A percentile compares a stretch with the other conserved stretches of the same genome.
Evolutionary conservation across 331 rosid species (phyloP).

Genomic region (Dryas integrifolia): DNA sequence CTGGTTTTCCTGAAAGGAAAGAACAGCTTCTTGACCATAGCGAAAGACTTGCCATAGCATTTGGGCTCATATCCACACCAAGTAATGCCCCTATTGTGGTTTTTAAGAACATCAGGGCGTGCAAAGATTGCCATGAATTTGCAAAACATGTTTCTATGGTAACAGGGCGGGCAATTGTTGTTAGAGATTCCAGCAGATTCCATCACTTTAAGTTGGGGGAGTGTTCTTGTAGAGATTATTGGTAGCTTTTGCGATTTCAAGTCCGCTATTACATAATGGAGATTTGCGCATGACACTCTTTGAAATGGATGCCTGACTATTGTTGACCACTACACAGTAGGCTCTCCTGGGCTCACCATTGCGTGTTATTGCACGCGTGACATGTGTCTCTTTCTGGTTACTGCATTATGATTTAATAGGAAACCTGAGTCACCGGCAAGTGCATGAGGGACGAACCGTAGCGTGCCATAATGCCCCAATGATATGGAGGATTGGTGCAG

Average conservation of each 20-base stretch:
- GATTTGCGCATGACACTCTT: neutral
- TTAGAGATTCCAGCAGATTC: constrained; percentile 58
- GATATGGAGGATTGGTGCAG: neutral
- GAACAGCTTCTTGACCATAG: constrained; percentile 53
- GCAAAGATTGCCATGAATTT: constrained; percentile 61
- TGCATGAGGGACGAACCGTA: neutral
- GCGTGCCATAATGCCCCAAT: neutral
- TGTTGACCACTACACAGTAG: too few species aligned
- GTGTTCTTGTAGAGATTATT: constrained; percentile 59
- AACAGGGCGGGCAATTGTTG: constrained; percentile 41
- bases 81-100: constrained; percentile 41
- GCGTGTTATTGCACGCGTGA: neutral
- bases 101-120: constrained; percentile 53
- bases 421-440: neutral
- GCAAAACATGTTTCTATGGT: constrained; percentile 49
- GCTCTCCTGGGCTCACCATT: neutral
- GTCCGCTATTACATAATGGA: neutral
- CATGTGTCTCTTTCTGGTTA: neutral
- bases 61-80: constrained; percentile 45
- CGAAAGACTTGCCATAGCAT: constrained; percentile 62
- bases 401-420: neutral
- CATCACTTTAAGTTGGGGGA: constrained; percentile 47
- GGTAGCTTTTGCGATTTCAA: constrained; percentile 30
- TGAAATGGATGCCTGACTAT: too few species aligned
- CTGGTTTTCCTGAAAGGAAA: constrained; percentile 43